Percentiles rank a stretch among this genome's conserved stretches.
Conservation (phyloP, 352 stramenopile species). For the Globisporangium solare region DNA sequence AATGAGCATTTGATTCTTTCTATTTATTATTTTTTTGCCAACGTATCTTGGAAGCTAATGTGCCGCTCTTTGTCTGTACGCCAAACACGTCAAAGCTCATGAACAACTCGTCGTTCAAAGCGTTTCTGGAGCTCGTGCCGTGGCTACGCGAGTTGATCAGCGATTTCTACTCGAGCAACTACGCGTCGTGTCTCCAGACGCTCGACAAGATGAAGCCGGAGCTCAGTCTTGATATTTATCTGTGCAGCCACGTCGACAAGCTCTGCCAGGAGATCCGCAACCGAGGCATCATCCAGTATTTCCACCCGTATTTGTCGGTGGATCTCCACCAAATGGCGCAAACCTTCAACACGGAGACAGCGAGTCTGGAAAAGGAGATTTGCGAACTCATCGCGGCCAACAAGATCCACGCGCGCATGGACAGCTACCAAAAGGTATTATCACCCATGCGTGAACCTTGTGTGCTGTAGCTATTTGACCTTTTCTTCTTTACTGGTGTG, state of each 20-base stretch:
- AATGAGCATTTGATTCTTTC: neutral
- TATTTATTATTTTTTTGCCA: no score
- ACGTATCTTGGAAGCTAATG: neutral
- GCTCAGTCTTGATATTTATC: constrained; percentile 75
- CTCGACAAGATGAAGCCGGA: constrained; percentile 69
- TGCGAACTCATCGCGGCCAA: constrained; percentile 68
- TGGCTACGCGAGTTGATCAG: constrained; percentile 85
- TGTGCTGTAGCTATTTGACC: neutral
- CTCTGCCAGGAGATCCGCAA: constrained; percentile 81
- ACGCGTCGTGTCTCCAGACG: constrained; percentile 70
- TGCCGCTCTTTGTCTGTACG: neutral
- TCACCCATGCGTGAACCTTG: no score
- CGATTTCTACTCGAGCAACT: constrained; percentile 88
- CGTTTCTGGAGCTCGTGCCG: constrained; percentile 82
- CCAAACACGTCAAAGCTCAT: constrained; percentile 41
- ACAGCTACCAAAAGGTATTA: constrained; percentile 85
- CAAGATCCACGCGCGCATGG: constrained; percentile 79
- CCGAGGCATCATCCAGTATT: constrained; percentile 87
- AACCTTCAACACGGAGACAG: constrained; percentile 68
- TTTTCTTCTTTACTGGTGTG: neutral
- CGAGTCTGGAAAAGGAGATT: constrained; percentile 71
- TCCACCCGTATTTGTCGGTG: constrained; percentile 84
- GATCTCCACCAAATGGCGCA: constrained; percentile 83
- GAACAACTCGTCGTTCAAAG: constrained; percentile 86
- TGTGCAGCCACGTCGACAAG: constrained; percentile 66